These are phyloP conservation scores for Nothophaeocryptopus gaeumannii DNA, from an alignment of 2,329 filamentous ascomycete species.

Conservation along the genomic window DNA sequence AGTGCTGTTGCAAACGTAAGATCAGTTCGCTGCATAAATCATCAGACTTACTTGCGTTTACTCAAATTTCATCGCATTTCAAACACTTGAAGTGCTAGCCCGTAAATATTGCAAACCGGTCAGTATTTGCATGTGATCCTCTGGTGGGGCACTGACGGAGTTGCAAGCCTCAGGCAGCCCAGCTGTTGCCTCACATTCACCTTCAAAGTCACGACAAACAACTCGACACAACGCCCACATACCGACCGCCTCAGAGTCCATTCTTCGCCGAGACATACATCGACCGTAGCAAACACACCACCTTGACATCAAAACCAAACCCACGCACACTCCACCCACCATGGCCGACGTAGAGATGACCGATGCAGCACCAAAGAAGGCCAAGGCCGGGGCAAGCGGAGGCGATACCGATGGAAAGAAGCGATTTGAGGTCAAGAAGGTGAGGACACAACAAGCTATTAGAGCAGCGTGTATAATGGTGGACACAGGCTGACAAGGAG, in stretches of 20 bases:
- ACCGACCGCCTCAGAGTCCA: background rate
- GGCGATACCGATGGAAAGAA: slow-evolving; percentile 70
- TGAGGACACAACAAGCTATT: slow-evolving; percentile 43
- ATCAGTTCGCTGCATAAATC: too few relatives aligned
- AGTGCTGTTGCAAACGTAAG: background rate
- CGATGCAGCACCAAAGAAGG: slow-evolving; percentile 64
- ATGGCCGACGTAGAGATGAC: slow-evolving; percentile 99
- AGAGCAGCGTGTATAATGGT: too few relatives aligned
- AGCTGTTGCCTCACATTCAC: too few relatives aligned
- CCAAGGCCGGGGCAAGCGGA: slow-evolving; percentile 54
- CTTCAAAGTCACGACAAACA: too few relatives aligned
- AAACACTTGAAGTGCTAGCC: too few relatives aligned
- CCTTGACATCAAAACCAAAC: background rate
- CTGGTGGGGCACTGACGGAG: too few relatives aligned
- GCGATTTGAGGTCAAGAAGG: slow-evolving; percentile 99
- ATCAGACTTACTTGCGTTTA: too few relatives aligned
- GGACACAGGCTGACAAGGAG: background rate
- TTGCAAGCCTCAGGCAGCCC: too few relatives aligned
- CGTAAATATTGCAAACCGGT: too few relatives aligned
- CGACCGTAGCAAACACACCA: background rate
- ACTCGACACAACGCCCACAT: background rate
- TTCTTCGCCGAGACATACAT: background rate
- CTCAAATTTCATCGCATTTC: too few relatives aligned
- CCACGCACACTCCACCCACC: slow-evolving; percentile 5
- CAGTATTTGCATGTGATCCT: too few relatives aligned